Evolutionary conservation across 257 asterid genomes (phyloP).

Genomic region (Nicotiana sylvestris): DNA sequence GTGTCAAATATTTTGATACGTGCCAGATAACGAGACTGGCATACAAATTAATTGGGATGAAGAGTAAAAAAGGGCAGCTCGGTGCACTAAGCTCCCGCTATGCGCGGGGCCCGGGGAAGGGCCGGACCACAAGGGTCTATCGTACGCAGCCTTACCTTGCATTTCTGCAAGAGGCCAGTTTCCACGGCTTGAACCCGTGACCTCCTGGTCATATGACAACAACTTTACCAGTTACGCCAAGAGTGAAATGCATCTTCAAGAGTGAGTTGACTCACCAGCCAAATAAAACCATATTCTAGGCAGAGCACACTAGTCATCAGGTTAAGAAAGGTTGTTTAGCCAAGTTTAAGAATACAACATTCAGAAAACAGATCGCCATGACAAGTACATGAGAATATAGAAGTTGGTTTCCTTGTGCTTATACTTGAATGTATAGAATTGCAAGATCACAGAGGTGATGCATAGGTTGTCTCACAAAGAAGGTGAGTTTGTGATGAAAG

Average conservation of each 20-base stretch:
- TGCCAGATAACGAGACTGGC: not conserved
- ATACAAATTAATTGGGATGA: not conserved
- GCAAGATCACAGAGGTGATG: constrained; percentile 1
- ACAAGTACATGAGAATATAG: not conserved
- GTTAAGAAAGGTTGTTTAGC: not conserved
- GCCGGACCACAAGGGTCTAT: no score
- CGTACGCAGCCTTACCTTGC: no score
- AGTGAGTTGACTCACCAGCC: not conserved
- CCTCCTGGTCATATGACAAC: no score
- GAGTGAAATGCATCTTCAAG: not conserved
- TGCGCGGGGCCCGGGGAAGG: no score
- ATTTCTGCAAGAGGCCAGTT: no score
- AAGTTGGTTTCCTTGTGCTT: not conserved
- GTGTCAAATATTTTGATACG: not conserved
- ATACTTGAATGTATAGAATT: constrained; percentile 4
- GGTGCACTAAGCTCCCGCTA: no score
- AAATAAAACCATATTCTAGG: not conserved
- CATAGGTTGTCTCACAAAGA: not conserved
- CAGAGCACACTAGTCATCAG: not conserved
- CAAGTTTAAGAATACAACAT: not conserved
- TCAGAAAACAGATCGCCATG: not conserved
- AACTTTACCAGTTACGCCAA: not conserved
- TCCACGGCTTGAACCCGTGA: no score
- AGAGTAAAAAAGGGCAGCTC: not conserved
- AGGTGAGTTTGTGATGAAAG: not conserved